These are phyloP conservation scores for Trichoderma orchidacearum DNA, from an alignment of 495 filamentous ascomycete genomes.

Conservation along the genomic window DNA sequence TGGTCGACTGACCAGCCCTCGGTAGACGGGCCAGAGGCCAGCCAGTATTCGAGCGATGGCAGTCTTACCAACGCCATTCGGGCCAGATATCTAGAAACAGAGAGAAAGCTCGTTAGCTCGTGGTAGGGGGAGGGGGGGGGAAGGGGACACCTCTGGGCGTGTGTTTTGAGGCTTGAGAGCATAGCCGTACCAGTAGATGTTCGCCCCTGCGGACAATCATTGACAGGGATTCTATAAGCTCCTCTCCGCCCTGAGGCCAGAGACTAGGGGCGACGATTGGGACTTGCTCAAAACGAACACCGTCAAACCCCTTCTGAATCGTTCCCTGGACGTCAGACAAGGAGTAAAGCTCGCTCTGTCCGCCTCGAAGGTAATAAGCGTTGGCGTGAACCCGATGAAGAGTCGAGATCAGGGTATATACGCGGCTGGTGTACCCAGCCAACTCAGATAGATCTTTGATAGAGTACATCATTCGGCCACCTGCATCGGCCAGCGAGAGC, in stretches of 20 bases:
- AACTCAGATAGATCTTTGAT: slow-evolving; percentile 97
- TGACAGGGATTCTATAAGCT: slow-evolving; percentile 76
- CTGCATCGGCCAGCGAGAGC: slow-evolving; percentile 93
- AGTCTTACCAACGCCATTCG: slow-evolving; percentile 90
- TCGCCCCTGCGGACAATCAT: slow-evolving; percentile 81
- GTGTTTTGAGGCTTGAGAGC: too few relatives aligned
- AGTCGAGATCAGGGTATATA: slow-evolving; percentile 89
- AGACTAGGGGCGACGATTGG: slow-evolving; percentile 80
- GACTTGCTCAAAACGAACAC: slow-evolving; percentile 84
- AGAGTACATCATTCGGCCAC: slow-evolving; percentile 96
- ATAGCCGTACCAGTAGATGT: slow-evolving; percentile 60
- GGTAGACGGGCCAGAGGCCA: slow-evolving; percentile 93
- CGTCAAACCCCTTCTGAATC: slow-evolving; percentile 84
- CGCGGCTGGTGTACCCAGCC: slow-evolving; percentile 86
- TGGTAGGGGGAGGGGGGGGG: not conserved
- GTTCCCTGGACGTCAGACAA: slow-evolving; percentile 86
- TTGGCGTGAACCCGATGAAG: slow-evolving; percentile 87
- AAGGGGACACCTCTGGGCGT: too few relatives aligned
- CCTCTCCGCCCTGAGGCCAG: slow-evolving; percentile 75
- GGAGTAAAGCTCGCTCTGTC: slow-evolving; percentile 68
- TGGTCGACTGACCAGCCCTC: slow-evolving; percentile 75
- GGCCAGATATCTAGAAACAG: slow-evolving; percentile 55
- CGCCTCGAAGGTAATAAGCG: slow-evolving; percentile 61
- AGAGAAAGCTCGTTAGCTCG: not conserved
- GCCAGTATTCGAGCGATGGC: slow-evolving; percentile 82